These are phyloP conservation scores for Geranomyces michiganensis DNA, from an alignment of 192 early-diverging fungal species.

Conservation along the genomic window DNA sequence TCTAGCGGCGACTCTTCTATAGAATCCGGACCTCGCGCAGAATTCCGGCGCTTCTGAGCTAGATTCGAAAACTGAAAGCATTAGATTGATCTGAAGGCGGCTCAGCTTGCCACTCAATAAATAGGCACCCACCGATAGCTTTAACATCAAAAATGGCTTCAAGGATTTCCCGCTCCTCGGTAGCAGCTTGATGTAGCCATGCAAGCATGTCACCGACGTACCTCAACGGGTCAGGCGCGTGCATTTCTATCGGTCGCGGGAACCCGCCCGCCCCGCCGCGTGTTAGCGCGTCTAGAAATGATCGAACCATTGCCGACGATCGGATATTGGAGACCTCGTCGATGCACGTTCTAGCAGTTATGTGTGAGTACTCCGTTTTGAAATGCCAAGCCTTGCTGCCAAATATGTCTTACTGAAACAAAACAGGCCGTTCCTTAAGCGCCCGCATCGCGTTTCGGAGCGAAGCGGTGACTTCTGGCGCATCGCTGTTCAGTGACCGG, in stretches of 20 bases:
- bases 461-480: slow-evolving; percentile 66
- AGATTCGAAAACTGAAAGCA: neutral
- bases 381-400: neutral
- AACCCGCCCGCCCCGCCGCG: slow-evolving; percentile 75
- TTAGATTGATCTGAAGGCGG: neutral
- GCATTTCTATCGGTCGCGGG: slow-evolving; percentile 88
- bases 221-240: slow-evolving; percentile 87
- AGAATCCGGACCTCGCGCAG: neutral
- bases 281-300: slow-evolving; percentile 76
- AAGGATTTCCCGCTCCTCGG: slow-evolving; percentile 85
- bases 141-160: slow-evolving; percentile 68
- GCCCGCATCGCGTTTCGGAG: slow-evolving; percentile 69
- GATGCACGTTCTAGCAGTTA: slow-evolving; percentile 57
- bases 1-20: slow-evolving; percentile 15
- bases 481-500: slow-evolving; percentile 65
- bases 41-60: slow-evolving; percentile 5
- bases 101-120: neutral
- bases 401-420: slow-evolving; percentile 65
- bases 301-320: slow-evolving; percentile 62
- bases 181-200: slow-evolving; percentile 92
- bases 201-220: slow-evolving; percentile 97
- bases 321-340: slow-evolving; percentile 76
- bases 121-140: slow-evolving; percentile 35
- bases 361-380: no score
- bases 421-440: slow-evolving; percentile 69